Evolutionary conservation across 495 filamentous ascomycete species (phyloP), one percentile per base, ranked within the genome.

Genomic region (Pyrenula massariospora): DNA sequence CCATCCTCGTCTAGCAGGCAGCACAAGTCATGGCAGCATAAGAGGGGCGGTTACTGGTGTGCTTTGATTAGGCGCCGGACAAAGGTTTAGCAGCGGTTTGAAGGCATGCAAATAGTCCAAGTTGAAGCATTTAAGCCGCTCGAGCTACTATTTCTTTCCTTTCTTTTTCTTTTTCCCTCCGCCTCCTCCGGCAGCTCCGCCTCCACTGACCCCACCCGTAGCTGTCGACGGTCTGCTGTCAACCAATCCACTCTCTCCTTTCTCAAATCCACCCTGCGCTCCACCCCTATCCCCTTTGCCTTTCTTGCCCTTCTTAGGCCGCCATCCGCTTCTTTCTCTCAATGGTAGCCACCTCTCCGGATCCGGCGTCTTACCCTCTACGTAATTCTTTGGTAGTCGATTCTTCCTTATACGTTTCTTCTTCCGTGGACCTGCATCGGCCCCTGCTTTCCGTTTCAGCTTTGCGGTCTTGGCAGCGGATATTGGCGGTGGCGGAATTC

Each of bases 271-370:
- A 60, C 93, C 93, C 72, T 98, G 93, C 11, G 89, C 96, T 25
- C 84, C 73, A 49, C 86, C 87, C 23, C 78, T 80, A 15, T 79
- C 83, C 65, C 86, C 88, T 77, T 89, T 91, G 11, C 88, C 88
- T 77, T 95, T 96, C 68, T 84, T 85, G 11, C 91, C 90, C 72
- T 94, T 95, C 31, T 52, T 52, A 12, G 91, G 91, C 53, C 85
- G 73, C 70, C 95, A 99, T 49, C 80, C 85, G 59, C 87, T 94
- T 15, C 93, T 78, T 64, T 99, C 93, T 52, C 84, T 79, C 56
- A 97, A 72, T 22, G 93, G 92, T 57, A 97, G 69, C 93, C 93
- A 99, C 52, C 93, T 73, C 70, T 99, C 94, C 1, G 88, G 85
- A 64, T 97, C 93, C 3, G 87, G 75, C 50, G 79, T 81, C 76